Percentiles rank a stretch among this genome's conserved stretches.
phyloP scores from a whole-genome alignment of 1,284 basidiomycete genomes.

The Ganoderma sinense region DNA sequence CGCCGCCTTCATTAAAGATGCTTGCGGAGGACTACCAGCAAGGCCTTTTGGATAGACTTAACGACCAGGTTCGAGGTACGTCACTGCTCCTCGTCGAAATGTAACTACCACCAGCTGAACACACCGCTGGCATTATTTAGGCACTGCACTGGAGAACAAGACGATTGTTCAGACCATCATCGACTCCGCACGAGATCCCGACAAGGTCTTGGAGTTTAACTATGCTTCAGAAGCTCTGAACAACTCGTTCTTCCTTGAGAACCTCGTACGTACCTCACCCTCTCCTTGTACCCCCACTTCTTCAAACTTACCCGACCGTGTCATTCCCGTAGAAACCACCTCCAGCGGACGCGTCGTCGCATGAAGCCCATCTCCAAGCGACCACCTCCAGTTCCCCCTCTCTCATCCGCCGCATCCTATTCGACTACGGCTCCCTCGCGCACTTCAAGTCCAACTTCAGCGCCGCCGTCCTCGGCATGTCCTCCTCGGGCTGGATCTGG shows the following conservation, averaged over 20 bases:
- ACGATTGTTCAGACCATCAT: slow-evolving; percentile 82
- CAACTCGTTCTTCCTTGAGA: slow-evolving; percentile 94
- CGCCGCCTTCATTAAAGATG: slow-evolving; percentile 68
- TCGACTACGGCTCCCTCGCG: slow-evolving; percentile 68
- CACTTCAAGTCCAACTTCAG: slow-evolving; percentile 82
- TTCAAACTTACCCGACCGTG: background rate
- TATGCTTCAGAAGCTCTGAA: slow-evolving; percentile 94
- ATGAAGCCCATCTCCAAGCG: slow-evolving; percentile 52
- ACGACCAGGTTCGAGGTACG: slow-evolving; percentile 77
- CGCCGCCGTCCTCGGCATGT: slow-evolving; percentile 81
- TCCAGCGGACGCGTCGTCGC: slow-evolving; percentile 41
- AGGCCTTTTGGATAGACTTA: slow-evolving; percentile 78
- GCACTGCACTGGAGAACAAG: slow-evolving; percentile 50
- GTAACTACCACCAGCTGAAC: slow-evolving; percentile 3
- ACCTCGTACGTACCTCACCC: slow-evolving; percentile 66
- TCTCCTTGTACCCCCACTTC: slow-evolving; percentile 12
- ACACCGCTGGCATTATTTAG: slow-evolving; percentile 24
- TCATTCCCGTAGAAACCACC: slow-evolving; percentile 56
- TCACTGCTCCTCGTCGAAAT: background rate
- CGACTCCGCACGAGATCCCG: slow-evolving; percentile 67
- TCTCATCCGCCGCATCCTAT: slow-evolving; percentile 53
- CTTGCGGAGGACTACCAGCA: slow-evolving; percentile 85
- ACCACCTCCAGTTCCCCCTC: slow-evolving; percentile 21
- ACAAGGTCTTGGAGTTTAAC: slow-evolving; percentile 83
- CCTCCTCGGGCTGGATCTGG: slow-evolving; percentile 90